Conservation (phyloP, 352 stramenopile species). For the Plasmopara halstedii region DNA sequence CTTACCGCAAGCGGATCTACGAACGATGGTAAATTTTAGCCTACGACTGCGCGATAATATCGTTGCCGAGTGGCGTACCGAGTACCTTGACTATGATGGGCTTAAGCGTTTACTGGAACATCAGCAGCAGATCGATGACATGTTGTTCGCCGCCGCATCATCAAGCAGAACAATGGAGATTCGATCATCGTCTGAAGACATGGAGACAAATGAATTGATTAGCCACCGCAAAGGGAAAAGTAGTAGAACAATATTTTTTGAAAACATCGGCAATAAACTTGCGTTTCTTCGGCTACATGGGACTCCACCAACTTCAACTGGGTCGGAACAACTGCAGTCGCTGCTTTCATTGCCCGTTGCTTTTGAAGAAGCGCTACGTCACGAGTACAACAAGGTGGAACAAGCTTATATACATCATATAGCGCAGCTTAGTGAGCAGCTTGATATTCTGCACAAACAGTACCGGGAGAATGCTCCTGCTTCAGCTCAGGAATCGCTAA, state of each 20-base stretch:
- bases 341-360: constrained; percentile 21
- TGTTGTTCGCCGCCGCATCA: constrained; percentile 15
- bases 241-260: constrained; percentile 13
- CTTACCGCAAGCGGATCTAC: constrained; percentile 12
- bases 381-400: constrained; percentile 88
- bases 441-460: constrained; percentile 76
- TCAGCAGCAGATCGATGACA: constrained; percentile 36
- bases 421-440: constrained; percentile 71
- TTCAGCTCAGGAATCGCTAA: constrained; percentile 83
- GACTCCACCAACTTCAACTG: constrained; percentile 5
- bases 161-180: constrained; percentile 13
- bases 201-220: constrained; percentile 17
- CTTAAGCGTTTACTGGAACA: constrained; percentile 81
- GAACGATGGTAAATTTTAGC: constrained; percentile 69
- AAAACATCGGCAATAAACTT: constrained; percentile 16
- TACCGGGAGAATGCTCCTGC: constrained; percentile 48
- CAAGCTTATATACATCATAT: constrained; percentile 86
- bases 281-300: constrained; percentile 20
- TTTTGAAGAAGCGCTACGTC: constrained; percentile 80
- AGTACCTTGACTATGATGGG: constrained; percentile 87
- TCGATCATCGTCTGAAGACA: constrained; percentile 13
- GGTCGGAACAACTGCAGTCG: constrained; percentile 27
- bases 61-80: constrained; percentile 78
- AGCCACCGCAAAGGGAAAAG: constrained; percentile 19
- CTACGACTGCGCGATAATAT: constrained; percentile 75